Conservation (phyloP, 495 filamentous ascomycete species). For the Penicillium chermesinum region DNA sequence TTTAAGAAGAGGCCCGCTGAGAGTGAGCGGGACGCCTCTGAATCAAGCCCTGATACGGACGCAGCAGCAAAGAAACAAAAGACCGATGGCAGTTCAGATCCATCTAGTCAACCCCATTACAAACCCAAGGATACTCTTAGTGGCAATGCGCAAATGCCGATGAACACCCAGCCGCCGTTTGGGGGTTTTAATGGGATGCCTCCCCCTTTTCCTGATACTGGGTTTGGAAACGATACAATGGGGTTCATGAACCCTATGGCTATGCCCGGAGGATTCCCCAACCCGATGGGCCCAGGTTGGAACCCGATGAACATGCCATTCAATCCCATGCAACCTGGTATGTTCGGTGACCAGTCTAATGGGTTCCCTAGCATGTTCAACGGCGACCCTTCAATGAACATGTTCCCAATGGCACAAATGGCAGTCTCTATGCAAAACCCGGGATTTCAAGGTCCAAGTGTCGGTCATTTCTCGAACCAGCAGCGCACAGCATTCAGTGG, state of each 20-base stretch:
- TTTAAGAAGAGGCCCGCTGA: constrained; percentile 81
- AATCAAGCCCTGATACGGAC: constrained; percentile 14
- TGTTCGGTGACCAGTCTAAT: constrained; percentile 43
- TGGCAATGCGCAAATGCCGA: constrained; percentile 20
- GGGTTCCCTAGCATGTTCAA: constrained; percentile 38
- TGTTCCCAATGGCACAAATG: constrained; percentile 35
- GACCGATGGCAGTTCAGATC: constrained; percentile 15
- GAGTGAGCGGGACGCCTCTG: constrained; percentile 47
- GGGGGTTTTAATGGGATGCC: constrained; percentile 30
- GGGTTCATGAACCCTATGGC: constrained; percentile 54
- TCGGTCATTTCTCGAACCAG: constrained; percentile 60
- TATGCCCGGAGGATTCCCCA: constrained; percentile 43
- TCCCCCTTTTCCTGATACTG: constrained; percentile 35
- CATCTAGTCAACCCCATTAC: neutral
- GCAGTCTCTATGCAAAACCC: constrained; percentile 25
- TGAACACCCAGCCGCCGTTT: constrained; percentile 22
- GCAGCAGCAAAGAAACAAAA: constrained; percentile 31
- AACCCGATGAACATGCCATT: constrained; percentile 50
- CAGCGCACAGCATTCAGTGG: constrained; percentile 62
- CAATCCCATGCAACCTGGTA: constrained; percentile 34
- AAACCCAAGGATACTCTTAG: too few relatives aligned
- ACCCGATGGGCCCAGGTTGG: constrained; percentile 38
- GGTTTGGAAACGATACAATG: constrained; percentile 38
- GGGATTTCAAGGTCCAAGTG: constrained; percentile 30
- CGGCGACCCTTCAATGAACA: constrained; percentile 38